Base-by-base conservation (phyloP, 371 early-diverging fungal species). In the Haplosporangium sp. region DNA sequence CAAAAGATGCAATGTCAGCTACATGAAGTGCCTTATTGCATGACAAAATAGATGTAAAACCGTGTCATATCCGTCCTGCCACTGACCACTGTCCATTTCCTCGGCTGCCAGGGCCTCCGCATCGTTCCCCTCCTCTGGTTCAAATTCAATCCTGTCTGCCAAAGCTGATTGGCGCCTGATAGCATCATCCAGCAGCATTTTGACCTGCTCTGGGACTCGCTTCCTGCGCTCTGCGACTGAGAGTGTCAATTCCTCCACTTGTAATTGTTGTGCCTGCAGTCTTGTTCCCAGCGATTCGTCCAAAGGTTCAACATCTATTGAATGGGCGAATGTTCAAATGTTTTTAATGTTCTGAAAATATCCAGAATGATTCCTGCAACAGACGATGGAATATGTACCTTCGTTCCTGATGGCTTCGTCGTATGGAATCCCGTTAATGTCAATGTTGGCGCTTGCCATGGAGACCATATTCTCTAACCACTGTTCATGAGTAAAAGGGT, bases 201-300 rank as follows among this genome's bases (percentile, higher is more conserved):
- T 80, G 66, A 80, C 80, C 52, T 80, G 80, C 41, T 80, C 80
- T 0, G 80, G 80, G 0, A 80, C 80, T 13, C 80, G 73, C 43
- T 80, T 80, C 74, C 80, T 80, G 18, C 80, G 73, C 50, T 80
- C 80, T 43, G 80, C 73, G 0, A 80, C 80, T 21, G 65, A 46
- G 47, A 80, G 59, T 12, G 66, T 80, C 64, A 80, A n/a, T 9
- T 80, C 80, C 29, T 73, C 80, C 20, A 69, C 69, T 14, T 66
- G 23, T 21, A 65, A 46, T 23, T 66, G 73, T 23, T 66, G 73
- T 12, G n/a, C 37, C 48, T 80, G 80, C 13, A 80, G 20, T 41
- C 41, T 65, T 50, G 62, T 47, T 20, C 21, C 47, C 53, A 80
- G 37, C 12, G 73, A 64, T 64, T 80, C 73, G 52, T 80, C 80